Evolutionary conservation across 768 basidiomycete genomes (phyloP), one percentile per base, ranked within the genome.

Genomic region (Macrolepiota dolichaula): DNA sequence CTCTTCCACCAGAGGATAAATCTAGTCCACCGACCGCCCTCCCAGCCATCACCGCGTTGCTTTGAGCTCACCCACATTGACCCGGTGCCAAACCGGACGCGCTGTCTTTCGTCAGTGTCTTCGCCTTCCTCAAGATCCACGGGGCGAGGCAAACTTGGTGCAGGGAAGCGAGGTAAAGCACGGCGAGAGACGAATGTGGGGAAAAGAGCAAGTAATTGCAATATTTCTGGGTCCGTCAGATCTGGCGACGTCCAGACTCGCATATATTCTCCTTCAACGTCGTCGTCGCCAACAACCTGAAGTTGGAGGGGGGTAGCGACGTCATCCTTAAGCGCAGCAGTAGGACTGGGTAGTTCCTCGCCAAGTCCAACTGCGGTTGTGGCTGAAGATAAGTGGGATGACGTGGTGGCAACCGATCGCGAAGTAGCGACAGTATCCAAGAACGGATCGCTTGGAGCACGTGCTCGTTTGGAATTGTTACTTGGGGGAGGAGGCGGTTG

Each of bases 231-330:
- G 71, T 96, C 90, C 42, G 83, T 65, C 5, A 96, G 78, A 71
- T 94, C 85, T 19, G 94, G 91, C 4, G 86, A 85, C 0, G 85
- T 88, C 94, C 94, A 96, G 44, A 84, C 82, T 57, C 93, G 85
- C 71, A 91, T 73, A 66, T 83, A 82, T 56, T 80, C 79, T 46
- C 83, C 85, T 52, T 76, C 68, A 55, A 70, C 71, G 32, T 73
- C 71, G 37, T 68, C 71, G 38, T 74, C 72, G 19, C 55, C 52
- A 27, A 56, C 63, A 42, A 74, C 71, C 15, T 73, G 73, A 13
- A 68, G 63, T 11, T 58, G 63, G 27, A 69, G 61, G n/a, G 59
- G 62, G 58, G 68, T 72, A 63, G 74, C 70, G 37, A 73, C 71
- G 44, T 81, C 73, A 47, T 81, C 81, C 32, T 72, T 71, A 38